A percentile compares a stretch with the other conserved stretches of the same genome.
Evolutionary conservation across 345 rosid genomes (phyloP).

Genomic region (Alliaria petiolata): DNA sequence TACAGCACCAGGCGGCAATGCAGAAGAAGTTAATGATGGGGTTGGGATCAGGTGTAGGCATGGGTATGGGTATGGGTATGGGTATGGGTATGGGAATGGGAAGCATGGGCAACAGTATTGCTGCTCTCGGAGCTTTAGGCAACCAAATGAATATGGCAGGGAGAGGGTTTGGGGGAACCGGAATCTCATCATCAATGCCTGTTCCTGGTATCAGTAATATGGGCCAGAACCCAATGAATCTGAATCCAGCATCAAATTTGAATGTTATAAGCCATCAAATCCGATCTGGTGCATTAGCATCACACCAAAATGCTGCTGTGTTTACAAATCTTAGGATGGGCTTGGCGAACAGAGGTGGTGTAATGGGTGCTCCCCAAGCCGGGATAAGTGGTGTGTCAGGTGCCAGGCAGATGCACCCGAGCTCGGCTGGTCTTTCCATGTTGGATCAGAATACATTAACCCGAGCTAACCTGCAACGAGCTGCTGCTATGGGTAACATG

Average conservation of each 20-base stretch:
- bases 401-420: conserved; percentile 59
- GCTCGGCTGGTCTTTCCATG: conserved; percentile 58
- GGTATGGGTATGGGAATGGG: conserved; percentile 49
- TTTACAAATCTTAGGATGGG: conserved; percentile 36
- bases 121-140: conserved; percentile 57
- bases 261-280: conserved; percentile 58
- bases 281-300: conserved; percentile 42
- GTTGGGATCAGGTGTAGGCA: conserved; percentile 49
- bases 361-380: conserved; percentile 58
- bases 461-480: conserved; percentile 65
- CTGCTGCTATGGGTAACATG: conserved; percentile 61
- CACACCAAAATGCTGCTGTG: conserved; percentile 30
- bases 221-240: conserved; percentile 62
- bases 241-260: conserved; percentile 47
- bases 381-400: conserved; percentile 65
- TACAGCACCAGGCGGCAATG: conserved; percentile 55
- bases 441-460: conserved; percentile 48
- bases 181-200: conserved; percentile 75
- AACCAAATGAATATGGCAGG: conserved; percentile 64
- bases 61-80: conserved; percentile 34
- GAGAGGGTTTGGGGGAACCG: conserved; percentile 66
- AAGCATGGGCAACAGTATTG: conserved; percentile 56
- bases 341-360: conserved; percentile 25
- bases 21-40: conserved; percentile 73
- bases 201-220: conserved; percentile 54